Evolutionary conservation across 2,329 filamentous ascomycete genomes (phyloP).

Genomic region (Aspergillus piperis): DNA sequence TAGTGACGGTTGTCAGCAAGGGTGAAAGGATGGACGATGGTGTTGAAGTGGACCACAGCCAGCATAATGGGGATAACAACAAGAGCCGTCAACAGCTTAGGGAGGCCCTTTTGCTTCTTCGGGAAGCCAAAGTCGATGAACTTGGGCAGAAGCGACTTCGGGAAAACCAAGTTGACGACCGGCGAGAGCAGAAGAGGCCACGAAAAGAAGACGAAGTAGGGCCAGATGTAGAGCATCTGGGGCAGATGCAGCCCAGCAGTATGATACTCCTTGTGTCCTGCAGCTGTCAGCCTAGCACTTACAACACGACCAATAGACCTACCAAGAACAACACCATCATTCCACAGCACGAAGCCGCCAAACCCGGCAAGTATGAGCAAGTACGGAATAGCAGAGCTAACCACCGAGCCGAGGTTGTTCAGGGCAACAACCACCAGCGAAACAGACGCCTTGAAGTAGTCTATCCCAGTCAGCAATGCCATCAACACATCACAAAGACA

Average conservation of each 20-base stretch:
- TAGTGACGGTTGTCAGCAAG: slow-evolving; percentile 96
- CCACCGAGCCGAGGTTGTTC: slow-evolving; percentile 41
- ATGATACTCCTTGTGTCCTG: slow-evolving; percentile 93
- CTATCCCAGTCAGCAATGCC: slow-evolving; percentile 36
- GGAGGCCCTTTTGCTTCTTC: slow-evolving; percentile 37
- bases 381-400: slow-evolving; percentile 52
- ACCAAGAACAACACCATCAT: slow-evolving; percentile 89
- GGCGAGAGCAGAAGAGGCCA: slow-evolving; percentile 69
- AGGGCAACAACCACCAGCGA: slow-evolving; percentile 65
- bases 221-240: slow-evolving; percentile 95
- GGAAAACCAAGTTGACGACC: slow-evolving; percentile 45
- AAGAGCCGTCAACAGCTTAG: slow-evolving; percentile 40
- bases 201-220: slow-evolving; percentile 87
- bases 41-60: slow-evolving; percentile 72
- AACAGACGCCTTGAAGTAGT: slow-evolving; percentile 54
- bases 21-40: slow-evolving; percentile 92
- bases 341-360: slow-evolving; percentile 75
- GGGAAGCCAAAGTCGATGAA: slow-evolving; percentile 38
- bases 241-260: slow-evolving; percentile 83
- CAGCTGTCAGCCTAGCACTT: slow-evolving; percentile 3
- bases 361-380: slow-evolving; percentile 68
- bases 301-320: slow-evolving; percentile 26
- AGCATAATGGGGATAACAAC: slow-evolving; percentile 46
- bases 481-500: neutral
- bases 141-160: slow-evolving; percentile 34